A percentile compares a stretch with the other conserved stretches of the same genome.
Conservation (phyloP, 768 basidiomycete genomes). For the Suillus fuscotomentosus region DNA sequence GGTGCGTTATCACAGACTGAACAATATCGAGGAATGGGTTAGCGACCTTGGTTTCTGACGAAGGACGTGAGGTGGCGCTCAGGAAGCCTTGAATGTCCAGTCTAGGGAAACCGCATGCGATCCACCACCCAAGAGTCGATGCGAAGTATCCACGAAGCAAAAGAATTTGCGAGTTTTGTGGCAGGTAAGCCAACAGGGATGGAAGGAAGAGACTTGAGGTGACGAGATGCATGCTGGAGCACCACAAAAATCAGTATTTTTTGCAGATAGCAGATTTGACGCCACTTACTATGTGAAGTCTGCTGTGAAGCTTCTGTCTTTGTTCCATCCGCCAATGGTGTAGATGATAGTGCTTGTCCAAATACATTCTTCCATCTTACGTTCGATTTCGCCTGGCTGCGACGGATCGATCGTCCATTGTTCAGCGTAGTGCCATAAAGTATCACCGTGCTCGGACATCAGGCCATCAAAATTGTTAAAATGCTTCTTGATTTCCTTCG, state of each 20-base stretch:
- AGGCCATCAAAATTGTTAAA: conserved; percentile 15
- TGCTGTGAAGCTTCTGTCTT: conserved; percentile 42
- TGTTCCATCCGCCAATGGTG: conserved; percentile 53
- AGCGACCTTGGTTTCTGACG: conserved; percentile 12
- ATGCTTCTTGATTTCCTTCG: conserved; percentile 14
- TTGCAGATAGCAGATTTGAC: background rate
- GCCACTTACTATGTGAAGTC: conserved; percentile 51
- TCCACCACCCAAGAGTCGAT: conserved; percentile 26
- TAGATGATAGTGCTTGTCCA: conserved; percentile 60
- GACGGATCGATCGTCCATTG: conserved; percentile 43
- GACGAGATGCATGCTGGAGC: conserved; percentile 26
- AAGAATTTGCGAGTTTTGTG: conserved; percentile 17
- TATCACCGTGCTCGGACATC: background rate
- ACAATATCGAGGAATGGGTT: conserved; percentile 42
- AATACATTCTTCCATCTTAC: conserved; percentile 61
- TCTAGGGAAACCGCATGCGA: conserved; percentile 26
- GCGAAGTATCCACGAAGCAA: conserved; percentile 30
- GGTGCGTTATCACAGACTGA: conserved; percentile 35
- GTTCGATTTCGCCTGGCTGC: conserved; percentile 38
- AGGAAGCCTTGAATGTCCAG: conserved; percentile 33
- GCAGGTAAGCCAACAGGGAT: conserved; percentile 18
- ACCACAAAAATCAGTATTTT: background rate
- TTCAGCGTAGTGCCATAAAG: conserved; percentile 23
- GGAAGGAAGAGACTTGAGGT: conserved; percentile 31
- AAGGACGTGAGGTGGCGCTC: conserved; percentile 12